phyloP scores from a whole-genome alignment of 805 yeast species.

The Lipomyces orientalis region DNA sequence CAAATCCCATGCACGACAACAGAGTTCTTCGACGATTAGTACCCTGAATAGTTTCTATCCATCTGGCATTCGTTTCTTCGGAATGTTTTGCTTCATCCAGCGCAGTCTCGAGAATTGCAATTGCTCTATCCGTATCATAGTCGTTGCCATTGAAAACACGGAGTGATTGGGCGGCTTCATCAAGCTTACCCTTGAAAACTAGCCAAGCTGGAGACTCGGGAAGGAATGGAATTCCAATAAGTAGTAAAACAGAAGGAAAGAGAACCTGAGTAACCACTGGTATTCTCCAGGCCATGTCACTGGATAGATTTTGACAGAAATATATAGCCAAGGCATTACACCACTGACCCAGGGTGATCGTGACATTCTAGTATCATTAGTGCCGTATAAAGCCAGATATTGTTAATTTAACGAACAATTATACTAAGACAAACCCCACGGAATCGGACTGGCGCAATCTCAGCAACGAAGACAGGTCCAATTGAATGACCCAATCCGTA shows the following conservation, averaged over 20 bases:
- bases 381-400: background rate
- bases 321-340: background rate
- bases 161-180: slow-evolving; percentile 47
- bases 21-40: background rate
- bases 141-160: slow-evolving; percentile 7
- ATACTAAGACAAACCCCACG: background rate
- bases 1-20: background rate
- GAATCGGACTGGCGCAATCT: background rate
- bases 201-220: slow-evolving; percentile 53
- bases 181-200: slow-evolving; percentile 51
- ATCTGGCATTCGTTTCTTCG: background rate
- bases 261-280: background rate
- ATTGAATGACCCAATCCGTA: background rate
- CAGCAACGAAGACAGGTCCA: background rate
- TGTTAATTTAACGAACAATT: background rate
- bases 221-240: slow-evolving; percentile 44
- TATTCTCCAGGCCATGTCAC: background rate
- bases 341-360: background rate
- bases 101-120: background rate
- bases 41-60: background rate
- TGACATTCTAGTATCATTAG: background rate
- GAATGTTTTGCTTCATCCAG: background rate
- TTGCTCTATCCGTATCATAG: background rate
- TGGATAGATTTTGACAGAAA: background rate
- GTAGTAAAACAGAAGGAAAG: background rate